Evolutionary conservation across 2,329 filamentous ascomycete genomes (phyloP), one percentile per base, ranked within the genome.

Genomic region (Scorias spongiosa): DNA sequence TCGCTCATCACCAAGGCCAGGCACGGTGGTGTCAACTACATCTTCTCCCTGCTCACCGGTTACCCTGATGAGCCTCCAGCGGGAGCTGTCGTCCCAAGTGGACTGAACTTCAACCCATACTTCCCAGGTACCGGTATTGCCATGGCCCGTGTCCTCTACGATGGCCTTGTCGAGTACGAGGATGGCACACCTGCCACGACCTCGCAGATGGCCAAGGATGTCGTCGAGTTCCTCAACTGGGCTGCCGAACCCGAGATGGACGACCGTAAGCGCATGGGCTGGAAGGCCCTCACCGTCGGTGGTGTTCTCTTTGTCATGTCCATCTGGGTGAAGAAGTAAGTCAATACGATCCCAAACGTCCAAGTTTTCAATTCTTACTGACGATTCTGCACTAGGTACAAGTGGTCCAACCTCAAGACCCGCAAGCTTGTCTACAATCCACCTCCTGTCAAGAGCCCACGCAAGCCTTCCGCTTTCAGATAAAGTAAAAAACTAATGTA

Each of bases 81-180:
- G 42, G 91, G 91, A 63, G 87, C 84, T 50, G 71, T 76, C 57
- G 82, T 98, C 48, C 81, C 80, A 57, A 78, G 80, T 49, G 91
- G 91, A 61, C 80, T 98, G 69, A 95, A 96, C 80, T 98, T 98
- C 80, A 98, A 98, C 78, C 91, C 91, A 48, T 98, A 95, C 76
- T 98, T 98, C 81, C 91, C 91, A 46, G 91, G 91, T 63, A 96
- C 91, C 57, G 89, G 89, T 64, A 98, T 98, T 66, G 91, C 84
- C 60, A 98, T 98, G 91, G 89, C 82, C 58, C 89, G 91, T 78
- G 91, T 96, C 49, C 79, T 98, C 48, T 98, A 93, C 70, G 91
- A 98, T 56, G 91, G 86, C 51, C 72, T 98, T 46, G 91, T 98
- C 51, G 91, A 98, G 67, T 98, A 96, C 71, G 91, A 98, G 66